Base-by-base conservation (phyloP, 2,329 filamentous ascomycete genomes). In the Harringtonia lauricola region DNA sequence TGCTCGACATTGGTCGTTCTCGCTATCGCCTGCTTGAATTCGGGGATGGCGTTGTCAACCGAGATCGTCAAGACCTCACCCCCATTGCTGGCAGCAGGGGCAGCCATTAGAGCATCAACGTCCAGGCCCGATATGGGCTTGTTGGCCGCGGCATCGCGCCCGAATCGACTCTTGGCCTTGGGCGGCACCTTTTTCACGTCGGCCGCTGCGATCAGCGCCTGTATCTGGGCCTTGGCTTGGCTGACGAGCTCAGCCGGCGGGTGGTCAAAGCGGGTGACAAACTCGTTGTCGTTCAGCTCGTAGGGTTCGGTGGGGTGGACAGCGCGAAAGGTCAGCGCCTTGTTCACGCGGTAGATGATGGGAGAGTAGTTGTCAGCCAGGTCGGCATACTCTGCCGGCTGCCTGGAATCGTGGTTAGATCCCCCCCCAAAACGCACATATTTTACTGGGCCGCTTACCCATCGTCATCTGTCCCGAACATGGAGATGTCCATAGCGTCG, bases 41-140 rank as follows among this genome's bases (percentile, higher is more conserved):
- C 86, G 0, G 92, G 88, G 6, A 96, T 79, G 1, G 89, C 79
- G 50, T 96, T 96, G 10, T 82, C 72, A 0, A 74, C 59, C 2
- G 68, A 67, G 19, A 79, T 69, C 45, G 56, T 60, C 8, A 49
- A 55, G 40, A 57, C 57, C 39, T 52, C 46, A 28, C 39, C 47
- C 6, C 39, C 24, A 6, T 26, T 65, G 29, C 49, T 51, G 30
- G 42, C 43, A 12, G 19, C 15, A 2, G 42, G 44, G 3, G 24
- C 7, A 75, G 37, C 73, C n/a, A 96, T 77, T 3, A 96, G 75
- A 5, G 79, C 79, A 47, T 89, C 83, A 33, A 96, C 74, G 54
- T 96, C 85, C 34, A 98, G 79, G 18, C 89, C 89, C 0, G 90
- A 96, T 9, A 95, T 75, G 0, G 92, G 92, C 54, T 90, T 90